Evolutionary conservation across 768 basidiomycete genomes (phyloP).

Genomic region (Auricularia sp.): DNA sequence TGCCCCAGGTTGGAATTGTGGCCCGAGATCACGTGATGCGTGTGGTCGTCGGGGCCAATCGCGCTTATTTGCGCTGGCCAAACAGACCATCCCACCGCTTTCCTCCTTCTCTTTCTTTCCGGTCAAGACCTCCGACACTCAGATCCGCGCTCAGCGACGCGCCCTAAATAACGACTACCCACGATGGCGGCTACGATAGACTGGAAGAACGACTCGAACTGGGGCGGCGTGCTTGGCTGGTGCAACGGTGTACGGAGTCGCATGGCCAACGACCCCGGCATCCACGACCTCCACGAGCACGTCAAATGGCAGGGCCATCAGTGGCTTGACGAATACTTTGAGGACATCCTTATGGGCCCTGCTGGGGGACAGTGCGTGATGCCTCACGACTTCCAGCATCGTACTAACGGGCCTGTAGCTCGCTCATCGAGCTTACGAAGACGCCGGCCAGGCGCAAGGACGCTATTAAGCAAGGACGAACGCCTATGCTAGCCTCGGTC

Average conservation of each 20-base stretch:
- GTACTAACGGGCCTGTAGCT: conserved; percentile 28
- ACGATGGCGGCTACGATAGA: not conserved
- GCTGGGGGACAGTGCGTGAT: conserved; percentile 40
- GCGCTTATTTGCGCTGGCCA: not conserved
- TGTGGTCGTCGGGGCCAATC: not conserved
- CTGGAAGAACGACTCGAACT: not conserved
- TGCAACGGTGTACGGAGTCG: conserved; percentile 52
- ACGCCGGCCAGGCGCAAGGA: conserved; percentile 70
- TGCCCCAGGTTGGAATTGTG: too few species aligned
- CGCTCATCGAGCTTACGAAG: conserved; percentile 72
- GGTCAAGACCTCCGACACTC: not conserved
- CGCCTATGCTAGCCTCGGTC: not conserved
- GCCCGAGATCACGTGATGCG: not conserved
- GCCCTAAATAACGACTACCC: not conserved
- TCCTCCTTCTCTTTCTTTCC: not conserved
- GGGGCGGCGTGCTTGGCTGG: conserved; percentile 32
- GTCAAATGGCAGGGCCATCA: conserved; percentile 67
- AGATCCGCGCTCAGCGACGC: not conserved
- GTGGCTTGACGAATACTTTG: conserved; percentile 71
- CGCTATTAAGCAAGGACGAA: conserved; percentile 23
- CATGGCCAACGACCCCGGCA: conserved; percentile 65
- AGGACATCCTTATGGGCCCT: conserved; percentile 55
- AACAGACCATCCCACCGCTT: not conserved
- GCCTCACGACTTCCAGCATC: conserved; percentile 1
- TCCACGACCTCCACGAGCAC: conserved; percentile 61